Conservation (phyloP, 2,329 filamentous ascomycete genomes). For the Anisogramma anomala region DNA sequence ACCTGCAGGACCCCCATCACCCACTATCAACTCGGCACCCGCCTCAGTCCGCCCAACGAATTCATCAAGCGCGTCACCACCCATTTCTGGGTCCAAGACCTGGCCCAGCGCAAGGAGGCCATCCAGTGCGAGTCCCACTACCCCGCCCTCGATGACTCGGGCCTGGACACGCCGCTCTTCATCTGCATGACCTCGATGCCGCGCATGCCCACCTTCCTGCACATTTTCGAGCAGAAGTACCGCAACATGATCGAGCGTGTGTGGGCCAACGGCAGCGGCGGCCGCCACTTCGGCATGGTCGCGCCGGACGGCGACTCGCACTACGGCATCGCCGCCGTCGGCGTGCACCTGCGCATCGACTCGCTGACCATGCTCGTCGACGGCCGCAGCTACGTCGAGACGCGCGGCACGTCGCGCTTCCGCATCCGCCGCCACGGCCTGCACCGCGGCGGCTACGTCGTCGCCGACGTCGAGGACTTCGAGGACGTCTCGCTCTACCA, state of each 20-base stretch:
- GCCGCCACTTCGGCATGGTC: slow-evolving; percentile 76
- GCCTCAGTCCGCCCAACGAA: slow-evolving; percentile 44
- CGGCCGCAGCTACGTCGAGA: slow-evolving; percentile 72
- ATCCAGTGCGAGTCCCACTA: slow-evolving; percentile 46
- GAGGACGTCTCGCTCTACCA: slow-evolving; percentile 74
- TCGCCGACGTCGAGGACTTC: slow-evolving; percentile 64
- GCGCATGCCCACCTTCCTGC: slow-evolving; percentile 70
- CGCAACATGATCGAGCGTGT: slow-evolving; percentile 77
- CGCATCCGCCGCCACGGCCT: slow-evolving; percentile 52
- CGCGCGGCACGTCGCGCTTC: slow-evolving; percentile 65
- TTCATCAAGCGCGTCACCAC: slow-evolving; percentile 52
- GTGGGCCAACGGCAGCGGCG: slow-evolving; percentile 44
- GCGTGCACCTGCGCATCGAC: slow-evolving; percentile 66
- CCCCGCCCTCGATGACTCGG: slow-evolving; percentile 30
- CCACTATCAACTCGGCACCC: slow-evolving; percentile 32
- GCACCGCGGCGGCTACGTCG: slow-evolving; percentile 59
- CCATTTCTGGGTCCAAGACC: slow-evolving; percentile 56
- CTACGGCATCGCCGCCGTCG: slow-evolving; percentile 28
- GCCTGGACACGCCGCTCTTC: slow-evolving; percentile 60
- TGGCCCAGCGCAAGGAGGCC: slow-evolving; percentile 45
- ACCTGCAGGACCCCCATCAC: slow-evolving; percentile 59
- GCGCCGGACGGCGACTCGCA: slow-evolving; percentile 45
- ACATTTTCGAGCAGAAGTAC: slow-evolving; percentile 89
- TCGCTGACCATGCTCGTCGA: slow-evolving; percentile 64
- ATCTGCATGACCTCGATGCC: slow-evolving; percentile 76